Evolutionary conservation across 2,329 filamentous ascomycete genomes (phyloP), one percentile per base, ranked within the genome.

Genomic region (Leptosphaerulina australis): DNA sequence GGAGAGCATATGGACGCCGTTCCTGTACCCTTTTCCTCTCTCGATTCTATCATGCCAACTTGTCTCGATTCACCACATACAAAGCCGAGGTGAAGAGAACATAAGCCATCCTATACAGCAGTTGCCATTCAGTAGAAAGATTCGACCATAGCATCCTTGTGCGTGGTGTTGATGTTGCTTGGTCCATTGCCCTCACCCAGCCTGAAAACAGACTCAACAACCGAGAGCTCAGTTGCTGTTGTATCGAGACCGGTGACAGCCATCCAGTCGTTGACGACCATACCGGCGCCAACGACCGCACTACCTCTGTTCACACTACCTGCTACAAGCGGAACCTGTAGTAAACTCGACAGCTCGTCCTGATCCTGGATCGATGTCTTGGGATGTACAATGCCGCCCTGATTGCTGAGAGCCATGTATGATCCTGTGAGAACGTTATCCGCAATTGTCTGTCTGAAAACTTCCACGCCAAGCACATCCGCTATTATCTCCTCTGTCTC

Each of bases 401-500:
- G 90, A 80, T 99, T 99, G 67, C 88, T 93, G 55, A 99, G 82
- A 46, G 89, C 85, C 92, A 97, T 97, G 81, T 99, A 99, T 40
- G 87, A 91, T 54, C 94, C 94, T 28, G 95, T 94, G 21, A 99
- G 85, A 50, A 99, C 94, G 72, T 97, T 97, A 77, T 97, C 92
- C 67, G 93, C 91, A 54, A 99, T 88, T 36, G 94, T 97, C 80
- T 99, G 94, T 57, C 90, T 81, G 79, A 94, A 95, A 9, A 94
- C 90, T 74, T 95, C 90, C 50, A 95, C 90, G 56, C 90, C 90
- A 15, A 95, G 79, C 52, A 96, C 90, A 73, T 99, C 94, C 66
- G 94, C 91, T 70, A 99, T 92, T 76, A 99, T 97, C 79, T 99
- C 94, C 77, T 99, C 94, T 12, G 92, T 97, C 80, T 99, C 94